These are phyloP conservation scores for Kuraishia molischiana DNA, from an alignment of 805 yeast species.

Conservation along the genomic window DNA sequence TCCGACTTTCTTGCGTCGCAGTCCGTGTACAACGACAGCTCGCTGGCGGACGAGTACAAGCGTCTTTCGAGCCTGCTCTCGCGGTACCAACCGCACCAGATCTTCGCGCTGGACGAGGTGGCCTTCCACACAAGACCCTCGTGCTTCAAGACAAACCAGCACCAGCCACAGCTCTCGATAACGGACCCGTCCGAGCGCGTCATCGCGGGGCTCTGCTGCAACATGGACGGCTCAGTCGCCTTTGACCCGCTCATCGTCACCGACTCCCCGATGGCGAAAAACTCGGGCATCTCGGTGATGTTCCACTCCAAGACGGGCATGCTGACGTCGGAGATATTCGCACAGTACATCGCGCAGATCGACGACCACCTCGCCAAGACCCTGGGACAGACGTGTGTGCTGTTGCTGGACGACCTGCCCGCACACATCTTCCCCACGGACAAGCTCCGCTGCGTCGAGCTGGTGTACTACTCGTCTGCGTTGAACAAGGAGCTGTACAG, in stretches of 20 bases:
- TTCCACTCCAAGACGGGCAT: conserved; percentile 14
- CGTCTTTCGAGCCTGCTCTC: conserved; percentile 12
- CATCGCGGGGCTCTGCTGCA: conserved; percentile 16
- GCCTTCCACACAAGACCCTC: conserved; percentile 13
- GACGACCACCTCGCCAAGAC: conserved; percentile 7
- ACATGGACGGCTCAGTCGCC: conserved; percentile 18
- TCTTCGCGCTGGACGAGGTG: conserved; percentile 28
- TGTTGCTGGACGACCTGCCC: conserved; percentile 23
- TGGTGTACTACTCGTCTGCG: conserved; percentile 18
- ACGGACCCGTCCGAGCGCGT: conserved; percentile 10
- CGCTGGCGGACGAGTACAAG: conserved; percentile 13
- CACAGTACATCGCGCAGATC: conserved; percentile 12
- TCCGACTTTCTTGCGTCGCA: conserved; percentile 12
- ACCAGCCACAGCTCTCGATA: conserved; percentile 7
- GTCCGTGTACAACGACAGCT: conserved; percentile 7
- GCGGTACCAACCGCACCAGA: conserved; percentile 12
- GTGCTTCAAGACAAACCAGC: conserved; percentile 7
- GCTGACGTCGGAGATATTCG: conserved; percentile 16
- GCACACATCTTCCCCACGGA: conserved; percentile 25
- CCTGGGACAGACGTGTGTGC: conserved; percentile 12
- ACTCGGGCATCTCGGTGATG: conserved; percentile 6
- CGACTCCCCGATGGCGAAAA: conserved; percentile 7
- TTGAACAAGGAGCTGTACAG: conserved; percentile 11
- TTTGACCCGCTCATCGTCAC: conserved; percentile 18
- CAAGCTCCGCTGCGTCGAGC: conserved; percentile 14